Conservation (phyloP, 1,139 yeast genomes). For the Saccharomyces hybrid region DNA sequence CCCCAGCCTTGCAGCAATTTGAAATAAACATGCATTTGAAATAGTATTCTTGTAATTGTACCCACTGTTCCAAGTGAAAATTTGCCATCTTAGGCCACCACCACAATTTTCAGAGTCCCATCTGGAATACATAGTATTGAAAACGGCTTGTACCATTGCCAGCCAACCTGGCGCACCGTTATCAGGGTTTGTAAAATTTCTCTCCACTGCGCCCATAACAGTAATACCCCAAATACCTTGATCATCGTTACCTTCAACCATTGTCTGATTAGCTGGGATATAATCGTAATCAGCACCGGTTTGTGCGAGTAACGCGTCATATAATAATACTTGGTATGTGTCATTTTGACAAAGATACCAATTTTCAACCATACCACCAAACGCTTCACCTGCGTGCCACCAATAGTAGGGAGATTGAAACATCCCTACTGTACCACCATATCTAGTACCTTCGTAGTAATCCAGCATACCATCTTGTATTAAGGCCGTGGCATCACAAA, state of each 20-base stretch:
- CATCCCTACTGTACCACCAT: constrained; percentile 57
- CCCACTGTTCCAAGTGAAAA: constrained; percentile 62
- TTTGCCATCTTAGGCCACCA: constrained; percentile 68
- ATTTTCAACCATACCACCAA: constrained; percentile 53
- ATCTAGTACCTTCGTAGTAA: constrained; percentile 46
- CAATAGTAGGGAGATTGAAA: constrained; percentile 55
- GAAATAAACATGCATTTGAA: constrained; percentile 56
- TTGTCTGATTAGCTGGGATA: constrained; percentile 51
- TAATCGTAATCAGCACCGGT: constrained; percentile 47
- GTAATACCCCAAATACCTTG: constrained; percentile 67
- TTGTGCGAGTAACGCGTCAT: constrained; percentile 47
- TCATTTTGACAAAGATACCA: constrained; percentile 44
- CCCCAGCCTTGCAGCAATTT: constrained; percentile 55
- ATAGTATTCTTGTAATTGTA: constrained; percentile 61
- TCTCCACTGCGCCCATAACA: constrained; percentile 53
- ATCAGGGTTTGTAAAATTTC: constrained; percentile 45
- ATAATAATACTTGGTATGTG: constrained; percentile 37
- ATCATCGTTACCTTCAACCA: constrained; percentile 66
- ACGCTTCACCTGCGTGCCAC: constrained; percentile 70
- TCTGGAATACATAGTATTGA: constrained; percentile 46
- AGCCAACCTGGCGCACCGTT: constrained; percentile 41
- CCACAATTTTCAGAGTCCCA: constrained; percentile 51
- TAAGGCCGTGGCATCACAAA: constrained; percentile 46
- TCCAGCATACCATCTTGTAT: constrained; percentile 48
- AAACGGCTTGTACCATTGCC: constrained; percentile 51